These are phyloP conservation scores for Diutina neorugosa DNA, from an alignment of 1,139 yeast genomes.

Conservation along the genomic window DNA sequence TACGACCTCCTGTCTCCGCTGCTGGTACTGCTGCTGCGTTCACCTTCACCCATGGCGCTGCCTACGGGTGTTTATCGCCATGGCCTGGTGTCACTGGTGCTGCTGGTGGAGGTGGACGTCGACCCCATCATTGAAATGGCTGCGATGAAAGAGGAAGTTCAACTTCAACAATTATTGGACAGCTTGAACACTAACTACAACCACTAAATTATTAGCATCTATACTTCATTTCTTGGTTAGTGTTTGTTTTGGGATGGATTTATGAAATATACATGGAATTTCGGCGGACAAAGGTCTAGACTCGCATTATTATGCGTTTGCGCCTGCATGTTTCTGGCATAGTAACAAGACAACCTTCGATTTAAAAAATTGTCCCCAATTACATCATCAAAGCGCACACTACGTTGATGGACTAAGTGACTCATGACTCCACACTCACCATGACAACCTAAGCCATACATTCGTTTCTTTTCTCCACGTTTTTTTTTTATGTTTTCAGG, in stretches of 20 bases:
- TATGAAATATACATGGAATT: background rate
- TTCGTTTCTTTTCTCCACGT: background rate
- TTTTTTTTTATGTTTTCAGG: background rate
- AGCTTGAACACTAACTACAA: background rate
- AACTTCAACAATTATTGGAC: background rate
- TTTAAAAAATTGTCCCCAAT: too few relatives aligned
- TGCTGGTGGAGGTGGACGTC: background rate
- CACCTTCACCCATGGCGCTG: background rate
- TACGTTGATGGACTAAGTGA: background rate
- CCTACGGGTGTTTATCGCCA: background rate
- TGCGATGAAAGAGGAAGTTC: background rate
- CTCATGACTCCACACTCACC: background rate
- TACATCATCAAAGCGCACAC: background rate
- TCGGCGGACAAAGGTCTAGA: background rate
- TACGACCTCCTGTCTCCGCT: slow-evolving; percentile 8
- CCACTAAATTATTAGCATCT: background rate
- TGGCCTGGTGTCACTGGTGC: background rate
- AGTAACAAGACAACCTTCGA: too few relatives aligned
- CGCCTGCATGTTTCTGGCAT: background rate
- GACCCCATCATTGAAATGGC: background rate
- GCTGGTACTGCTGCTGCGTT: background rate
- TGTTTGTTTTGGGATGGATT: background rate
- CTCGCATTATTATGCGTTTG: background rate
- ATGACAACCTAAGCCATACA: background rate
- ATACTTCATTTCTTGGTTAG: background rate